Evolutionary conservation across 1,139 yeast genomes (phyloP).

Genomic region (Saccharomycopsis crataegensis): DNA sequence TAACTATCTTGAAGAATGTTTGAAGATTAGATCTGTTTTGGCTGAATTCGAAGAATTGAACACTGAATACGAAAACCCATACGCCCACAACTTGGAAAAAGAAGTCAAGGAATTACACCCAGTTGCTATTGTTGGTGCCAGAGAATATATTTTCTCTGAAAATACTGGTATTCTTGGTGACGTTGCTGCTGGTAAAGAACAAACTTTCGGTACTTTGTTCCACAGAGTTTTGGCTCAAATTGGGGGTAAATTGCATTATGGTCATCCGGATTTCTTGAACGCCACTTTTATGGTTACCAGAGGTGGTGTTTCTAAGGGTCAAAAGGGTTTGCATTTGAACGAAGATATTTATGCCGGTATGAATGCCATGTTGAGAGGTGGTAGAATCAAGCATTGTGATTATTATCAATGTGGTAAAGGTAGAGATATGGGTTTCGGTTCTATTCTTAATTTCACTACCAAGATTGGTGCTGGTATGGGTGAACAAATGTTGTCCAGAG

Average conservation of each 20-base stretch:
- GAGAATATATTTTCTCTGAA: conserved; percentile 98
- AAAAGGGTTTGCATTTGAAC: conserved; percentile 95
- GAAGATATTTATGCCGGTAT: conserved; percentile 99
- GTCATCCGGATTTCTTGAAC: conserved; percentile 98
- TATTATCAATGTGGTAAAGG: conserved; percentile 99
- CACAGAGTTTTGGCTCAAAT: conserved; percentile 97
- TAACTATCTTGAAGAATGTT: conserved; percentile 95
- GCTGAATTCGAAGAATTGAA: conserved; percentile 97
- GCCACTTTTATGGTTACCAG: conserved; percentile 93
- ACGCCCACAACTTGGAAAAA: conserved; percentile 49
- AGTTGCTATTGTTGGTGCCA: conserved; percentile 98
- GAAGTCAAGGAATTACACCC: conserved; percentile 52
- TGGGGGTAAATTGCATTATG: conserved; percentile 98
- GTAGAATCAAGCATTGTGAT: conserved; percentile 98
- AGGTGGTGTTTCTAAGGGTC: conserved; percentile 99
- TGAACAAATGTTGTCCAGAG: conserved; percentile 98
- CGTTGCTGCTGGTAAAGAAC: conserved; percentile 99
- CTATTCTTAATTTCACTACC: conserved; percentile 96
- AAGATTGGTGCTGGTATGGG: conserved; percentile 99
- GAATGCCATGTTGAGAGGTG: conserved; percentile 96
- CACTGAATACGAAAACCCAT: conserved; percentile 77
- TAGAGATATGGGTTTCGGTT: conserved; percentile 99
- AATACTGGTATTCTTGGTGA: conserved; percentile 99
- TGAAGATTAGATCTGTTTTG: conserved; percentile 92
- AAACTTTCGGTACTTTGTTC: conserved; percentile 96